Percentiles rank a stretch among this genome's conserved stretches.
Evolutionary conservation across 78 protist species (phyloP).

Genomic region (slime mould (Dictyostelium discoideum)): DNA sequence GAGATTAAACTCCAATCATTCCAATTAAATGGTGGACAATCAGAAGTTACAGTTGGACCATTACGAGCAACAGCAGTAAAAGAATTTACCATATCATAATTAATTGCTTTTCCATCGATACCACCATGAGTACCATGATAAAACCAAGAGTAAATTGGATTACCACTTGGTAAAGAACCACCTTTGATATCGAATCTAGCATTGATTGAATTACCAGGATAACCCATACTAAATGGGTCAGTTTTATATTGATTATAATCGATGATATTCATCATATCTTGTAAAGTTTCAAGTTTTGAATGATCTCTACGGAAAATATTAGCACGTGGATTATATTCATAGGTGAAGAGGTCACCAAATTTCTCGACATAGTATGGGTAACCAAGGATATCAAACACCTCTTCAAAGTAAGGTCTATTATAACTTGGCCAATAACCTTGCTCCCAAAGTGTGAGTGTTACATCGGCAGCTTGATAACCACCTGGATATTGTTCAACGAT

Average conservation of each 20-base stretch:
- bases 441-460: neutral
- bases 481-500: conserved; percentile 58
- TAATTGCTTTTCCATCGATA: conserved; percentile 39
- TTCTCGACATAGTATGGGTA: conserved; percentile 27
- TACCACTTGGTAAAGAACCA: neutral
- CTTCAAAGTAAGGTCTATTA: conserved; percentile 35
- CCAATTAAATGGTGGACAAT: conserved; percentile 59
- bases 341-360: conserved; percentile 23
- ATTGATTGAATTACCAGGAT: conserved; percentile 47
- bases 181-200: conserved; percentile 42
- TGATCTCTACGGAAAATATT: conserved; percentile 36
- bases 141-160: conserved; percentile 38
- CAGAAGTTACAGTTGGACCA: conserved; percentile 48
- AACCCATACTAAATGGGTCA: conserved; percentile 14
- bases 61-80: conserved; percentile 2
- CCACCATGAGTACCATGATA: conserved; percentile 52
- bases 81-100: conserved; percentile 11
- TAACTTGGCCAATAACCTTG: conserved; percentile 44
- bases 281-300: neutral
- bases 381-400: conserved; percentile 31
- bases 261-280: neutral
- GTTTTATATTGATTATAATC: conserved; percentile 29
- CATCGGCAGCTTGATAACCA: conserved; percentile 58
- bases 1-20: neutral
- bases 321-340: conserved; percentile 58